Base-by-base conservation (phyloP, 371 early-diverging fungal species). In the Lichtheimia ramosa region DNA sequence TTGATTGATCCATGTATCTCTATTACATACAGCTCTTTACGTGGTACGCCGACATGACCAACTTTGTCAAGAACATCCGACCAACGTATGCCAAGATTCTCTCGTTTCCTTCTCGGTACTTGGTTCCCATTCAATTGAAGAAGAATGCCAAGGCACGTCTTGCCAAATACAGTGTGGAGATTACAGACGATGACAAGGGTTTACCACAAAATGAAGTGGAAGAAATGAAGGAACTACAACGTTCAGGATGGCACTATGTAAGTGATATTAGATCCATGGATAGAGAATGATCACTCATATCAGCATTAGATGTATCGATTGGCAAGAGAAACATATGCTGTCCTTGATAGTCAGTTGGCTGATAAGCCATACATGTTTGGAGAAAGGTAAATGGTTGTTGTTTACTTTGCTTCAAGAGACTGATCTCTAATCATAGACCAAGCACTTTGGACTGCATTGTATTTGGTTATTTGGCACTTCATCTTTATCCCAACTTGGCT, bases 21-120 rank as follows among this genome's bases (percentile, higher is more conserved):
- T 25, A 10, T 28, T 5, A 51, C 53, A 5, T 55, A 2, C 54
- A 84, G 85, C 50, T 84, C 3, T 91, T 79, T 58, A 84, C 84
- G 25, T 89, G 89, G 90, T 87, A 86, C 61, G 74, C 83, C 5
- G 90, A 89, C 60, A 66, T 77, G 14, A 87, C 89, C 46, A 89
- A 91, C 71, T 91, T 84, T 72, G 70, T 77, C 18, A 80, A 84
- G 40, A 66, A 65, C 12, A 85, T 85, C 54, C 83, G 89, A 34
- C 88, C 87, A n/a, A 74, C 83, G 27, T 82, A 87, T 58, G 87
- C 84, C 15, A 73, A 73, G 43, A 60, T 89, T 20, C 72, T 90
- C 25, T 67, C 89, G 1, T 83, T 90, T 49, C 88, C 88, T n/a
- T 66, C 83, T 4, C 73, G 81, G 13, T 84, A 87, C 43, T 53